Evolutionary conservation across 2,329 filamentous ascomycete genomes (phyloP).

Genomic region (Fusarium mexicanum): DNA sequence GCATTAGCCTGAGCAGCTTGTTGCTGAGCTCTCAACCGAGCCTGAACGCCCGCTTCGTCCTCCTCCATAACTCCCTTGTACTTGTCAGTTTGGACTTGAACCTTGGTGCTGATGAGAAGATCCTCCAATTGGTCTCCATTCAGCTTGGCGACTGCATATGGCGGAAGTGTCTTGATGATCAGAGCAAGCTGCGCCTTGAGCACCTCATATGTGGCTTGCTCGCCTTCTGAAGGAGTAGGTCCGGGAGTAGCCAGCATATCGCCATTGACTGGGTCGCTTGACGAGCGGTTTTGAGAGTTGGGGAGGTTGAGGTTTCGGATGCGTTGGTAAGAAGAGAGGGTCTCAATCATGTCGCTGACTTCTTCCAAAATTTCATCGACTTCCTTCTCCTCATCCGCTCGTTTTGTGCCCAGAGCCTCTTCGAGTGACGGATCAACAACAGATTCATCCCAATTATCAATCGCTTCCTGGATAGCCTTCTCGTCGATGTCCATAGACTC

Average conservation of each 20-base stretch:
- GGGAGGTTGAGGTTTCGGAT: slow-evolving; percentile 78
- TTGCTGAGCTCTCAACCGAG: slow-evolving; percentile 55
- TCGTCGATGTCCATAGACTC: slow-evolving; percentile 60
- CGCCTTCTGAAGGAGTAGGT: slow-evolving; percentile 72
- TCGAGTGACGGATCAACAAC: slow-evolving; percentile 67
- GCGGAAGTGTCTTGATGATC: slow-evolving; percentile 79
- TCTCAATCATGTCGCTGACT: slow-evolving; percentile 80
- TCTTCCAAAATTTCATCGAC: slow-evolving; percentile 76
- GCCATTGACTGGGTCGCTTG: slow-evolving; percentile 69
- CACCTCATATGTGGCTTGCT: slow-evolving; percentile 72
- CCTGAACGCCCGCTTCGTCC: slow-evolving; percentile 72
- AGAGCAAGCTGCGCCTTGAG: slow-evolving; percentile 79
- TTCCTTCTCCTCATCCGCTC: slow-evolving; percentile 71
- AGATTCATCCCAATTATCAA: slow-evolving; percentile 68
- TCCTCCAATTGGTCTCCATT: slow-evolving; percentile 87
- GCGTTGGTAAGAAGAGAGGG: slow-evolving; percentile 79
- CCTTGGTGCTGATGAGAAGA: slow-evolving; percentile 81
- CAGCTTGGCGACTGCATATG: slow-evolving; percentile 85
- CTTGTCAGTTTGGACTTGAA: slow-evolving; percentile 77
- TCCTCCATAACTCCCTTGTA: slow-evolving; percentile 86
- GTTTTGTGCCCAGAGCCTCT: slow-evolving; percentile 61
- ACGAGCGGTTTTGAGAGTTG: slow-evolving; percentile 69
- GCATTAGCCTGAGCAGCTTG: slow-evolving; percentile 48
- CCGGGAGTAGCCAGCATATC: slow-evolving; percentile 75
- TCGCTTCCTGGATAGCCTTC: slow-evolving; percentile 60